These are phyloP conservation scores for Podospora appendiculata DNA, from an alignment of 495 filamentous ascomycete genomes.

Conservation along the genomic window DNA sequence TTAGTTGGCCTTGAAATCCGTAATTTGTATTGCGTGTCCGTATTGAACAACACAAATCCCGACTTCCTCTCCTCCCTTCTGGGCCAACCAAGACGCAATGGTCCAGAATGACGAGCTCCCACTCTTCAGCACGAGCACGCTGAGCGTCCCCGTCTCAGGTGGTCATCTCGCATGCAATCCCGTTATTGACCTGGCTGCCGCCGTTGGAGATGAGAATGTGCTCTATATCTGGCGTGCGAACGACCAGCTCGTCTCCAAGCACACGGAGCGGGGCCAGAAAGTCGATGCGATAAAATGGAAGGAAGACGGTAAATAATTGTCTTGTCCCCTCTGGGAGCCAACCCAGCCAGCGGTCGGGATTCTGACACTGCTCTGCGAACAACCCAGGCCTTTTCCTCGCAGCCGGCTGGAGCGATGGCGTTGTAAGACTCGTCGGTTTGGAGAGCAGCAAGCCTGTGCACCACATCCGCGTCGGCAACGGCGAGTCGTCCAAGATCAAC, in stretches of 20 bases:
- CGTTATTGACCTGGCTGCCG: slow-evolving; percentile 73
- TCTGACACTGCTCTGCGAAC: background rate
- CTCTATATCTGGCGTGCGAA: slow-evolving; percentile 50
- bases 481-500: slow-evolving; percentile 36
- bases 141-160: slow-evolving; percentile 25
- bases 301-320: slow-evolving; percentile 53
- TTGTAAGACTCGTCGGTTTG: slow-evolving; percentile 61
- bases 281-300: slow-evolving; percentile 64
- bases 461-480: slow-evolving; percentile 44
- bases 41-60: too few relatives aligned
- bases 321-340: background rate
- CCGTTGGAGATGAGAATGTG: slow-evolving; percentile 62
- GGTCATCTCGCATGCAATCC: slow-evolving; percentile 66
- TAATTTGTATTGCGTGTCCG: too few relatives aligned
- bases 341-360: too few relatives aligned
- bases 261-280: slow-evolving; percentile 41
- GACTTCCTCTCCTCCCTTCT: too few relatives aligned
- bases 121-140: slow-evolving; percentile 35
- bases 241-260: slow-evolving; percentile 35
- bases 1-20: too few relatives aligned
- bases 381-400: slow-evolving; percentile 60
- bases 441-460: slow-evolving; percentile 74
- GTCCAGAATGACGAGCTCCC: slow-evolving; percentile 14
- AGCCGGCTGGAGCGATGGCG: slow-evolving; percentile 67
- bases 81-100: too few relatives aligned